These are phyloP conservation scores for Isochrysis galbana DNA, from an alignment of 78 protist species.

Conservation along the genomic window DNA sequence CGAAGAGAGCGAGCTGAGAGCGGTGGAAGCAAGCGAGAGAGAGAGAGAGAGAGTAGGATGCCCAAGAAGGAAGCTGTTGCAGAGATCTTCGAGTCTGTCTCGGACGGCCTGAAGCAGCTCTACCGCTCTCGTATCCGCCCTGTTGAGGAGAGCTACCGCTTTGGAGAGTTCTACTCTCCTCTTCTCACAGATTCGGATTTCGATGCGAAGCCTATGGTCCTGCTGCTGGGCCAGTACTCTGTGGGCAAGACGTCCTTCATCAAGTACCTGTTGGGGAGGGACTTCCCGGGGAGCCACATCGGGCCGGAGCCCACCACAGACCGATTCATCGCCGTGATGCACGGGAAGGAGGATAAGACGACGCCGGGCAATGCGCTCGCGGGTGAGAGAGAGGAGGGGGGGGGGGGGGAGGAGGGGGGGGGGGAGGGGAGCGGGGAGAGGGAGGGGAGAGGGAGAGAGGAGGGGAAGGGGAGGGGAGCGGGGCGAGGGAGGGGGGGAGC, in stretches of 20 bases:
- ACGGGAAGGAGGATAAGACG: constrained; percentile 73
- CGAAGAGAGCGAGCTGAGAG: too few relatives aligned
- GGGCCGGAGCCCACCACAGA: constrained; percentile 95
- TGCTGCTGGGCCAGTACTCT: constrained; percentile 81
- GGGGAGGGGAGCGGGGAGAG: too few relatives aligned
- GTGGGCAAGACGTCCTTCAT: constrained; percentile 67
- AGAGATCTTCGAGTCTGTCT: constrained; percentile 5
- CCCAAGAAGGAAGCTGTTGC: neutral
- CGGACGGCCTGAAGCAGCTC: constrained; percentile 26
- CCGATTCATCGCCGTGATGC: constrained; percentile 84
- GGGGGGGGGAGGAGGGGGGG: too few relatives aligned
- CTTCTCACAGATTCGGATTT: constrained; percentile 18
- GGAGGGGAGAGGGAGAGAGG: too few relatives aligned
- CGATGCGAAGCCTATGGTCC: constrained; percentile 54
- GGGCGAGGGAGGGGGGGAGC: too few relatives aligned
- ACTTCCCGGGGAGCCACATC: constrained; percentile 43
- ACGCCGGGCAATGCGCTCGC: constrained; percentile 79
- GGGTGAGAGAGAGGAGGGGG: too few relatives aligned
- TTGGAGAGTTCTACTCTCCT: constrained; percentile 21
- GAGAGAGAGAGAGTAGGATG: neutral
- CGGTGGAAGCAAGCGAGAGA: too few relatives aligned
- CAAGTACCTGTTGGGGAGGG: constrained; percentile 35
- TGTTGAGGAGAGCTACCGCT: neutral
- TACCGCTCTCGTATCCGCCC: constrained; percentile 25
- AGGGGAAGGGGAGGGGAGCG: too few relatives aligned